These are phyloP conservation scores for Amyloporia xantha DNA, from an alignment of 768 basidiomycete genomes.

Conservation along the genomic window DNA sequence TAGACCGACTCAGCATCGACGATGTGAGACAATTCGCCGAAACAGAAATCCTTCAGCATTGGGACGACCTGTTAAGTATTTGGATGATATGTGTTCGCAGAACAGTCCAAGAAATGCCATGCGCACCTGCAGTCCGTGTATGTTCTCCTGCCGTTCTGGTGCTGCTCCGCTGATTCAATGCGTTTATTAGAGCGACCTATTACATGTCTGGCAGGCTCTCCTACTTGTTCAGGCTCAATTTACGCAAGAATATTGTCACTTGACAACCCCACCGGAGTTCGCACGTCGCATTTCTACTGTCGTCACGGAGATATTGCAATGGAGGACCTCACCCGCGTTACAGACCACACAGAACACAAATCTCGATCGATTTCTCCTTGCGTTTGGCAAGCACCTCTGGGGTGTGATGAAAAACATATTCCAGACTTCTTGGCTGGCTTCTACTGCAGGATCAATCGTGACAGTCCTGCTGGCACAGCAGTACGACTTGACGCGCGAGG, in stretches of 20 bases:
- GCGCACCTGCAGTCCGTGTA: conserved; percentile 7
- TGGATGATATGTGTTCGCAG: conserved; percentile 17
- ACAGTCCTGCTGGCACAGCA: conserved; percentile 36
- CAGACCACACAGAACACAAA: conserved; percentile 5
- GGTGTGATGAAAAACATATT: conserved; percentile 44
- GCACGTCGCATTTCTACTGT: conserved; percentile 29
- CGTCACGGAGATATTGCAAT: conserved; percentile 31
- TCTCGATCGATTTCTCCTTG: background rate
- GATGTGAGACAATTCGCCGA: conserved; percentile 30
- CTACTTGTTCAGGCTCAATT: conserved; percentile 44
- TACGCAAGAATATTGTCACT: conserved; percentile 31
- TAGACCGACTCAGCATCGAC: conserved; percentile 19
- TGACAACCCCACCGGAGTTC: conserved; percentile 29
- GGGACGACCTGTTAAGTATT: conserved; percentile 31
- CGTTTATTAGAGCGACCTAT: conserved; percentile 20
- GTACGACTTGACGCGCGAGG: conserved; percentile 34
- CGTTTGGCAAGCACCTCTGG: conserved; percentile 37
- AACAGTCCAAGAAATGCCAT: background rate
- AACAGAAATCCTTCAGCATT: conserved; percentile 32
- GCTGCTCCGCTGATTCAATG: background rate
- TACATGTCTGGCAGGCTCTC: conserved; percentile 48
- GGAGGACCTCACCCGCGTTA: background rate
- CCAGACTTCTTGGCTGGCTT: conserved; percentile 31
- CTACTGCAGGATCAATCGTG: conserved; percentile 41
- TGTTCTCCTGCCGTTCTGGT: background rate